phyloP scores from a whole-genome alignment of 2,329 filamentous ascomycete genomes.

The Fusarium albosuccineum region DNA sequence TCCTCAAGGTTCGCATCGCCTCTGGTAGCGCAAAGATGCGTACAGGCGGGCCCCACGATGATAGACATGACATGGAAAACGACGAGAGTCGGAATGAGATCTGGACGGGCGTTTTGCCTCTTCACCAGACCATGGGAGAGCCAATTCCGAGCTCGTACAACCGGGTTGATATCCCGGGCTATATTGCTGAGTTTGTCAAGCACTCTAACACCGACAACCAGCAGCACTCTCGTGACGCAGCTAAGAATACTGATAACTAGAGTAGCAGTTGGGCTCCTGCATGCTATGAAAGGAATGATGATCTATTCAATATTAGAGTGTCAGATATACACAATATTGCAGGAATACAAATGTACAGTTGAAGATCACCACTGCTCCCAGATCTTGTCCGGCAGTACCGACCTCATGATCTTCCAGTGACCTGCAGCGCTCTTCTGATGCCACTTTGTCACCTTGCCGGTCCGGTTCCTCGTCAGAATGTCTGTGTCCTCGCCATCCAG shows the following conservation, averaged over 20 bases:
- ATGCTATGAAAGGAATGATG: neutral
- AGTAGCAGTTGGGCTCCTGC: too few species aligned
- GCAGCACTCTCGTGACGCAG: conserved; percentile 46
- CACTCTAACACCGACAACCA: conserved; percentile 54
- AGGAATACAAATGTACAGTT: neutral
- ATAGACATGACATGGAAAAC: conserved; percentile 62
- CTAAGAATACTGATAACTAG: conserved; percentile 34
- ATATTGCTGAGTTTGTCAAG: conserved; percentile 64
- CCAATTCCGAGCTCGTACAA: conserved; percentile 73
- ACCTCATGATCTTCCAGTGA: conserved; percentile 94
- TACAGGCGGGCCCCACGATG: conserved; percentile 71
- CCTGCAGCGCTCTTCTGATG: conserved; percentile 82
- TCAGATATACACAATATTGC: conserved; percentile 18
- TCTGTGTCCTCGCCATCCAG: conserved; percentile 60
- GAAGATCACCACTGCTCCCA: conserved; percentile 82
- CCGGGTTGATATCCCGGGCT: conserved; percentile 69
- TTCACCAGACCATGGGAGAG: conserved; percentile 73
- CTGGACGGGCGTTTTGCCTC: conserved; percentile 72
- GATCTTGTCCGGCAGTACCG: conserved; percentile 79
- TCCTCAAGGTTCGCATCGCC: conserved; percentile 76
- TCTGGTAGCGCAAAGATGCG: conserved; percentile 83
- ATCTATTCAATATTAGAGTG: conserved; percentile 13
- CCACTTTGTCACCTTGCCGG: conserved; percentile 74
- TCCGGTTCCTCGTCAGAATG: conserved; percentile 73
- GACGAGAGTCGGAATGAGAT: conserved; percentile 55